Base-by-base conservation (phyloP, 2,329 filamentous ascomycete genomes). In the Colletotrichum lentis region DNA sequence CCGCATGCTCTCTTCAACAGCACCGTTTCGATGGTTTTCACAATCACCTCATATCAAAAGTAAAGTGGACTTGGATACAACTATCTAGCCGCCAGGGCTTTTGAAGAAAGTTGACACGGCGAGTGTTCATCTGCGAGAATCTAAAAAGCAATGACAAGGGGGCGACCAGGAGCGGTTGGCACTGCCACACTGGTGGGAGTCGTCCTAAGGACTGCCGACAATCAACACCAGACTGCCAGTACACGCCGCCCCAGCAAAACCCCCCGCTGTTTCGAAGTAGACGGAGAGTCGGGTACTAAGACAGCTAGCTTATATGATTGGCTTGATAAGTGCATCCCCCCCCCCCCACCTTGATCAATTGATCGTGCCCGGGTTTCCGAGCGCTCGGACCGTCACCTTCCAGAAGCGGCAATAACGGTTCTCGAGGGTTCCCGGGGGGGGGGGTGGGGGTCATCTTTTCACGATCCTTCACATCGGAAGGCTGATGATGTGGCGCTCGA, bases 351-450 rank as follows among this genome's bases (percentile, higher is more conserved):
- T 14, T n/a, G 52, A 22, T n/a, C 52, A 54, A 35, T 60, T 11
- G 37, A 20, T 60, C 37, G 16, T 24, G 16, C 31, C 47, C 5
- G 65, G 61, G 39, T 64, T 37, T 35, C 47, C 55, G 62, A 47
- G 31, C 55, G 66, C 66, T 61, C 55, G 62, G 64, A 39, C 44
- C 27, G 50, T 22, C 44, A 39, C 55, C 52, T 55, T 68, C 62
- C 65, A 44, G 52, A 68, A 44, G 49, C 43, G 50, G 66, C 27
- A 61, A 55, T 46, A 27, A 41, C 55, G 44, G 44, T 14, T 31
- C 27, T n/a, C 14, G 10, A 59, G 16, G 44, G 46, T 24, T 24
- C 52, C 14, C 22, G 22, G 54, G 31, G 8, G 31, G 31, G 31
- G 31, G 7, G 27, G 27, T 1, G 8, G 3, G 16, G 14, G n/a